Conservation (phyloP, 352 stramenopile genomes). For the Pythium aristosporum region DNA sequence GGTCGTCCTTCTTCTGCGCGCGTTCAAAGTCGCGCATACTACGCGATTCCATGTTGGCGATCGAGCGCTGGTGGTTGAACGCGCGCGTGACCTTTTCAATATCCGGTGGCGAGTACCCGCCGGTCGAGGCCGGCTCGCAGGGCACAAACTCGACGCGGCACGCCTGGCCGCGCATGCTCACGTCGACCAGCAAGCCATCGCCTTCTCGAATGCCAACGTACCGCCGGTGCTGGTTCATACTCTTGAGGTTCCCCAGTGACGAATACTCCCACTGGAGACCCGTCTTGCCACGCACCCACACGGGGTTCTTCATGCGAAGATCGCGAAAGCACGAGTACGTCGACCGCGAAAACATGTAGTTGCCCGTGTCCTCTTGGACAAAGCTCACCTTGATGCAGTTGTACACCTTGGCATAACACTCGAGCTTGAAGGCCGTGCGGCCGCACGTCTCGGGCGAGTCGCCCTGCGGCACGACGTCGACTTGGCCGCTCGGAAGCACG, state of each 20-base stretch:
- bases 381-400: constrained; percentile 89
- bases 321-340: constrained; percentile 86
- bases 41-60: constrained; percentile 68
- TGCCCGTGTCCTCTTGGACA: constrained; percentile 57
- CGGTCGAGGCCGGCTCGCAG: constrained; percentile 33
- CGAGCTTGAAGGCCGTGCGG: constrained; percentile 67
- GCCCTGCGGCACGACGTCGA: constrained; percentile 51
- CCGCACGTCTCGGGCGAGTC: constrained; percentile 45
- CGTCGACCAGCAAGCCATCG: constrained; percentile 72
- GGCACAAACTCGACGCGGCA: constrained; percentile 77
- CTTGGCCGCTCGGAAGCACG: constrained; percentile 45
- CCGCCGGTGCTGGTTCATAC: constrained; percentile 87
- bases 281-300: constrained; percentile 53
- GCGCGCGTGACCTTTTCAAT: constrained; percentile 72
- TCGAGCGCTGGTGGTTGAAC: constrained; percentile 69
- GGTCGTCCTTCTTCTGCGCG: constrained; percentile 8
- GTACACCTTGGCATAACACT: constrained; percentile 79
- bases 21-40: constrained; percentile 79
- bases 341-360: constrained; percentile 84
- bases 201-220: constrained; percentile 74
- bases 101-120: constrained; percentile 52
- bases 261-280: constrained; percentile 84
- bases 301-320: constrained; percentile 74
- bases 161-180: constrained; percentile 86
- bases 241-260: constrained; percentile 76